Base-by-base conservation (phyloP, 1,139 yeast genomes). In the Candida mesenterica region DNA sequence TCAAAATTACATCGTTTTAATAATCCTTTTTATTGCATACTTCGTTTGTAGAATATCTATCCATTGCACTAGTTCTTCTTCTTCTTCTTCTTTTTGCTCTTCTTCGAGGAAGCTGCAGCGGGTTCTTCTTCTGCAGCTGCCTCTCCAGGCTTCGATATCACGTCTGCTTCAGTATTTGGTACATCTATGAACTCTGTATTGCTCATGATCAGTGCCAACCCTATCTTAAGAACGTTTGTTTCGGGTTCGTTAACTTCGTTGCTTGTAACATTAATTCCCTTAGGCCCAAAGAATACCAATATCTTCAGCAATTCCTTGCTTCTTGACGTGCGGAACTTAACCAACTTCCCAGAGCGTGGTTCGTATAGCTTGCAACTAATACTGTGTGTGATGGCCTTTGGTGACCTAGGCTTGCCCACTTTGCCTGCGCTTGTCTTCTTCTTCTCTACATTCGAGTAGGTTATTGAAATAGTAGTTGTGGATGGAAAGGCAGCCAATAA, bases 241-340 rank as follows among this genome's bases (percentile, higher is more conserved):
- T 39, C 43, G 19, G 32, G 42, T 42, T 31, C 41, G 4, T 29
- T 36, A 6, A 34, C 34, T 26, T 45, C 46, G 28, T 42, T 40
- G 12, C 43, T 42, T 28, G 46, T 42, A 25, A 66, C 52, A 43
- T 62, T 71, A 12, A 85, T 84, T 3, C 94, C 92, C 42, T 76
- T 72, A 3, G 97, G 96, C 0, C 97, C 97, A 34, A 89, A 55
- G n/a, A 90, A 88, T 26, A 87, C 78, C 55, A 88, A 63, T 22
- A 90, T 58, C 49, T 92, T 75, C 13, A 92, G 82, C 28, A 90
- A 74, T 55, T 89, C 96, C 58, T 89, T 89, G 32, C 73, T 62
- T 49, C 82, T 82, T 43, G 66, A 63, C 0, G 95, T 80, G 40
- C 70, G 71, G 51, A 72, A 77, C 45, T 74, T 74, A 57, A 84